Conservation (phyloP, 2,329 filamentous ascomycete species). For the Fusarium buxicola region DNA sequence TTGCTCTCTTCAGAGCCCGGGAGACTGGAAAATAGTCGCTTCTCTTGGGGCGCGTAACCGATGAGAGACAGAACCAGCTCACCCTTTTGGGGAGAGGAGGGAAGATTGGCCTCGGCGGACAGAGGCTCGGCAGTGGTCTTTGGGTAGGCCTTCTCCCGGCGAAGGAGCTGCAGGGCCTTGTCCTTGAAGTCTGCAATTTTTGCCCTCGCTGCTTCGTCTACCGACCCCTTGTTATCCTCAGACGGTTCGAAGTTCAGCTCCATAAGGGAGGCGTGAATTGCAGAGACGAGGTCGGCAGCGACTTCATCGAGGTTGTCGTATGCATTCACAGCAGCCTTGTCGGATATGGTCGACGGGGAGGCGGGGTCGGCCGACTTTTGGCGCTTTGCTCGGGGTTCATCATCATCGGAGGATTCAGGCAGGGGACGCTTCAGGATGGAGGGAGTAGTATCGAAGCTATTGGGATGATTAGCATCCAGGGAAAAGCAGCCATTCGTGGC, state of each 20-base stretch:
- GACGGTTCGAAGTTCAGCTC: slow-evolving; percentile 56
- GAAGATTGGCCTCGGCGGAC: slow-evolving; percentile 55
- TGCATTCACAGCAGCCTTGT: slow-evolving; percentile 62
- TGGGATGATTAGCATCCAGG: slow-evolving; percentile 46
- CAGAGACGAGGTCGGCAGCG: slow-evolving; percentile 66
- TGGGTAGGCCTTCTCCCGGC: slow-evolving; percentile 68
- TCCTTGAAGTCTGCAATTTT: slow-evolving; percentile 69
- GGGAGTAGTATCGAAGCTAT: slow-evolving; percentile 65
- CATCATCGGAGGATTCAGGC: slow-evolving; percentile 55
- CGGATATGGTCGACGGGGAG: slow-evolving; percentile 59
- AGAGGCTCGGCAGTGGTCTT: slow-evolving; percentile 52
- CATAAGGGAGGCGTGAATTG: slow-evolving; percentile 60
- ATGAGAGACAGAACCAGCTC: slow-evolving; percentile 78
- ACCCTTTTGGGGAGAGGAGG: slow-evolving; percentile 56
- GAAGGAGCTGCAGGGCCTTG: slow-evolving; percentile 71
- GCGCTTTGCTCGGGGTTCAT: slow-evolving; percentile 69
- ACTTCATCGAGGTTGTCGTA: slow-evolving; percentile 75
- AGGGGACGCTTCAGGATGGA: slow-evolving; percentile 68
- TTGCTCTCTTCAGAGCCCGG: slow-evolving; percentile 54
- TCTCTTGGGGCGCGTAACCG: slow-evolving; percentile 78
- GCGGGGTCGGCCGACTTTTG: slow-evolving; percentile 65
- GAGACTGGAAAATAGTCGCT: slow-evolving; percentile 88
- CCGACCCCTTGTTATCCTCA: slow-evolving; percentile 44
- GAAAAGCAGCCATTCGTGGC: slow-evolving; percentile 21
- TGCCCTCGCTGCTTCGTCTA: slow-evolving; percentile 53